Percentiles rank a stretch among this genome's conserved stretches.
phyloP scores from a whole-genome alignment of 345 rosid genomes.

The Eucalyptus dawsonii region DNA sequence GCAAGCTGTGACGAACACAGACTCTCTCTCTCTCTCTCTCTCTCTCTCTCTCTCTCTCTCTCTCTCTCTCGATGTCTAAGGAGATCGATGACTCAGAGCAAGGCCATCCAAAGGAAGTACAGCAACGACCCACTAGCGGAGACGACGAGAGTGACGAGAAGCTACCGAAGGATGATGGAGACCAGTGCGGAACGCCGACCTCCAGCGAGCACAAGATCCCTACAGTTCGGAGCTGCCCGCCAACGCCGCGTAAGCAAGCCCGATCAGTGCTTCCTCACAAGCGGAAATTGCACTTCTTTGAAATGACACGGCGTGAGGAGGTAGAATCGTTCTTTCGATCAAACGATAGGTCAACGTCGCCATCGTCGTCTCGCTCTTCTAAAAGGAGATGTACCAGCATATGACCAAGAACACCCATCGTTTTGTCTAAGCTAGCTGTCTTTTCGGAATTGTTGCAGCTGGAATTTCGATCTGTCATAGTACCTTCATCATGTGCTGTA shows the following conservation, averaged over 20 bases:
- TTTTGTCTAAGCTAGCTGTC: neutral
- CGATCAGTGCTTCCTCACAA: conserved; percentile 3
- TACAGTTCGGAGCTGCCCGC: conserved; percentile 23
- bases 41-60: neutral
- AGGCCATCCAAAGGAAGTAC: neutral
- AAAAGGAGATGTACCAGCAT: conserved; percentile 33
- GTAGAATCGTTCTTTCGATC: conserved; percentile 33
- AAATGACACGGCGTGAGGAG: conserved; percentile 16
- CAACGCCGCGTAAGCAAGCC: conserved; percentile 28
- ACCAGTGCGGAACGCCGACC: conserved; percentile 28
- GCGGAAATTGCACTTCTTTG: conserved; percentile 17
- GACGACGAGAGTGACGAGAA: neutral
- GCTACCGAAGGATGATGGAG: neutral
- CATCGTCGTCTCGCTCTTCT: neutral
- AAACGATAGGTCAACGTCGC: neutral
- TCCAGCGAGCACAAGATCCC: conserved; percentile 32
- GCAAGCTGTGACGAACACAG: neutral
- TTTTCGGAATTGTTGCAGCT: neutral
- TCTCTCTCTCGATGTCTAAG: neutral
- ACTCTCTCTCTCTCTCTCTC: neutral
- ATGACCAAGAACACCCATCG: neutral
- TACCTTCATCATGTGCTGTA: neutral
- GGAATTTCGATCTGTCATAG: neutral
- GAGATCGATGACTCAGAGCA: neutral
- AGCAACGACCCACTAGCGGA: neutral